Evolutionary conservation across 2,329 filamentous ascomycete species (phyloP).

Genomic region (Sclerotinia sclerotiorum): DNA sequence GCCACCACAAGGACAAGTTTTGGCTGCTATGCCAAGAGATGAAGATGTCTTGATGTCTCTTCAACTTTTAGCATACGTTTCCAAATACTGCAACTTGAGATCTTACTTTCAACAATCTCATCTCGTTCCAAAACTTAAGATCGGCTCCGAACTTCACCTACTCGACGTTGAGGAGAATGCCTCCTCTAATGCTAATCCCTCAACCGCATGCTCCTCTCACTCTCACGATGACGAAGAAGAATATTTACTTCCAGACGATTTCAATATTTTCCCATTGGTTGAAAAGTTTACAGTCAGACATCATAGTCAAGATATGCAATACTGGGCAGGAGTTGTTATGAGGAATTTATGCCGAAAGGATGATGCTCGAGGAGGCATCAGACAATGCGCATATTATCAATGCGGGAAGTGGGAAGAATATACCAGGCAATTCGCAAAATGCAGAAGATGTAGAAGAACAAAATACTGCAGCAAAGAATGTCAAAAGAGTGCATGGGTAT

Average conservation of each 20-base stretch:
- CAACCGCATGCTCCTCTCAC: slow-evolving; percentile 42
- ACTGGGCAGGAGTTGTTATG: slow-evolving; percentile 99
- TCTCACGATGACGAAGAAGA: slow-evolving; percentile 70
- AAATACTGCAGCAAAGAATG: slow-evolving; percentile 99
- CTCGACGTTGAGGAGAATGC: slow-evolving; percentile 68
- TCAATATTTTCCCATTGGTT: slow-evolving; percentile 97
- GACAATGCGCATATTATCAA: slow-evolving; percentile 96
- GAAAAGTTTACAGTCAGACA: slow-evolving; percentile 98
- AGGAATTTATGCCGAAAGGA: slow-evolving; percentile 97
- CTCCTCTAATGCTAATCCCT: slow-evolving; percentile 39
- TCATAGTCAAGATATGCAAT: slow-evolving; percentile 96
- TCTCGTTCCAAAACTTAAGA: slow-evolving; percentile 86
- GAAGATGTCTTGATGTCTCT: slow-evolving; percentile 98
- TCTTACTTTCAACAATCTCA: slow-evolving; percentile 96
- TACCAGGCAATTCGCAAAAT: slow-evolving; percentile 96
- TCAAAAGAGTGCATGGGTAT: slow-evolving; percentile 98
- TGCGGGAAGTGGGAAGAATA: slow-evolving; percentile 99
- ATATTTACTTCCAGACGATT: slow-evolving; percentile 87
- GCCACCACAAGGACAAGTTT: slow-evolving; percentile 66
- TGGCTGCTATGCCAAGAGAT: slow-evolving; percentile 91
- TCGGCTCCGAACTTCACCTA: slow-evolving; percentile 78
- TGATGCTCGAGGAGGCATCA: slow-evolving; percentile 87
- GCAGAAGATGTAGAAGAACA: slow-evolving; percentile 88
- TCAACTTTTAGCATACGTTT: slow-evolving; percentile 94
- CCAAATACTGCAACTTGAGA: slow-evolving; percentile 95